Evolutionary conservation across 2,329 filamentous ascomycete species (phyloP).

Genomic region (Diaporthe sp.): DNA sequence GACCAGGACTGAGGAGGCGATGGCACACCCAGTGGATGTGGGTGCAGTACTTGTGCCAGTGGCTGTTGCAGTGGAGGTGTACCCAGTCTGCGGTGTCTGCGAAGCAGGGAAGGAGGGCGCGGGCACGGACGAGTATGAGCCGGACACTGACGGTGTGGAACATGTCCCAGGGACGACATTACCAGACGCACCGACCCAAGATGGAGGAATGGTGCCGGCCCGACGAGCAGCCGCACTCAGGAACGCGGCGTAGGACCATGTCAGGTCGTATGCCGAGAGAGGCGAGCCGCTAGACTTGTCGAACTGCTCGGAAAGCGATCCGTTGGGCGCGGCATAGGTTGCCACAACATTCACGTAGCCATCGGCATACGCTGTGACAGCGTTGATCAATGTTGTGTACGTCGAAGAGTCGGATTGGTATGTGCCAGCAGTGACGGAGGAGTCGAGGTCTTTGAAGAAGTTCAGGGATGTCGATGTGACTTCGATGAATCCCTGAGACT

Average conservation of each 20-base stretch:
- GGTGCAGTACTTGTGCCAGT: slow-evolving; percentile 42
- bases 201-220: slow-evolving; percentile 65
- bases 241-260: slow-evolving; percentile 81
- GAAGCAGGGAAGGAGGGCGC: slow-evolving; percentile 61
- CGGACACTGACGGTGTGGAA: slow-evolving; percentile 57
- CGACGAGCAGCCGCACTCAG: slow-evolving; percentile 72
- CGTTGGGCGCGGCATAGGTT: slow-evolving; percentile 71
- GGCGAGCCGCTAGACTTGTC: slow-evolving; percentile 64
- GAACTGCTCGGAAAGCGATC: slow-evolving; percentile 78
- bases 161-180: slow-evolving; percentile 64
- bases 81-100: slow-evolving; percentile 58
- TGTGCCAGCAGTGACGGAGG: slow-evolving; percentile 70
- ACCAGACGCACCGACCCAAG: slow-evolving; percentile 64
- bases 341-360: slow-evolving; percentile 73
- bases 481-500: slow-evolving; percentile 70
- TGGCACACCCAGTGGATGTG: slow-evolving; percentile 52
- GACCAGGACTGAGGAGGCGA: slow-evolving; percentile 64
- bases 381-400: slow-evolving; percentile 68
- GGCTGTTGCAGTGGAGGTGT: slow-evolving; percentile 42
- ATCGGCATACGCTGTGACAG: slow-evolving; percentile 70
- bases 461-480: slow-evolving; percentile 74
- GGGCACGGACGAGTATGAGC: slow-evolving; percentile 65
- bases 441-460: slow-evolving; percentile 78
- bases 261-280: slow-evolving; percentile 75
- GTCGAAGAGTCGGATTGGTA: slow-evolving; percentile 63